These are phyloP conservation scores for Lachnellula subtilissima DNA, from an alignment of 2,329 filamentous ascomycete genomes.

Conservation along the genomic window DNA sequence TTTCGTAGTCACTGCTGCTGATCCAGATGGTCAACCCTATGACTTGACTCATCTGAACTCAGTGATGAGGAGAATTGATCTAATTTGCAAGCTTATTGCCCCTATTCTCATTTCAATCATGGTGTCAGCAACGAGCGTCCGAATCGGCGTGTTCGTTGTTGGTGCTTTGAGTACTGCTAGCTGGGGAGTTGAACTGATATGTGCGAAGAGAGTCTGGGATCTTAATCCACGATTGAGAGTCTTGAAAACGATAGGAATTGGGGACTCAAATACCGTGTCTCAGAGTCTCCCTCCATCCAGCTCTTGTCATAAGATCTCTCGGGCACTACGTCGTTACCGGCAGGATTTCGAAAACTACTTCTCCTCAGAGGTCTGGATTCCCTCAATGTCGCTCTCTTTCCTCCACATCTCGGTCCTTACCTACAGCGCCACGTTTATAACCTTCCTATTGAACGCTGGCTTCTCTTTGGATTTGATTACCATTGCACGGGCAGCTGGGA, in stretches of 20 bases:
- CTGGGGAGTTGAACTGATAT: constrained; percentile 37
- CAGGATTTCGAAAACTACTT: constrained; percentile 36
- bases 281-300: not conserved
- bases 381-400: constrained; percentile 46
- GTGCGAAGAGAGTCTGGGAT: constrained; percentile 38
- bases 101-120: constrained; percentile 48
- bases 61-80: constrained; percentile 52
- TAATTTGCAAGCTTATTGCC: constrained; percentile 51
- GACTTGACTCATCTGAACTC: constrained; percentile 45
- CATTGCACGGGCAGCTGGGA: constrained; percentile 41
- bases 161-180: constrained; percentile 40
- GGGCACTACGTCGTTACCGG: constrained; percentile 21
- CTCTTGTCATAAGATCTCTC: not conserved
- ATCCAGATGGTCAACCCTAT: constrained; percentile 31
- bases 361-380: constrained; percentile 35
- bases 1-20: constrained; percentile 38
- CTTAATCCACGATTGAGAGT: constrained; percentile 25
- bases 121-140: constrained; percentile 38
- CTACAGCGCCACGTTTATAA: constrained; percentile 51
- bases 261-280: too few species aligned
- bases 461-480: constrained; percentile 45
- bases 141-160: constrained; percentile 42
- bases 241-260: constrained; percentile 23
- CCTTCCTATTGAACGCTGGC: constrained; percentile 47
- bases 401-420: constrained; percentile 52